Conservation (phyloP, 2,329 filamentous ascomycete genomes). For the Ambrosiella beaveri region DNA sequence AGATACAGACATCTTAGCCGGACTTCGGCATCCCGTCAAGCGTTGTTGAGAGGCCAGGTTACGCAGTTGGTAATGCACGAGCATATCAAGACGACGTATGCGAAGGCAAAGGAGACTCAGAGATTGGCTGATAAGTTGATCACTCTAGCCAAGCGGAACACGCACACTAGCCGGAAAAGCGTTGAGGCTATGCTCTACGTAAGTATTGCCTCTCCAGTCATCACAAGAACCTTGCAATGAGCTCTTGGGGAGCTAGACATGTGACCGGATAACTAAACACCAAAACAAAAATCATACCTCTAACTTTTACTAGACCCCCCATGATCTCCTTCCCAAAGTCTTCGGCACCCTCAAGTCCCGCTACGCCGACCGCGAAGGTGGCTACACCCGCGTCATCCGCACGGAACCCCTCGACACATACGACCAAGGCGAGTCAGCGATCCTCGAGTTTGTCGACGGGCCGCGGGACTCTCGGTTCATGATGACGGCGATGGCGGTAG, state of each 20-base stretch:
- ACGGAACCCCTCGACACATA: slow-evolving; percentile 70
- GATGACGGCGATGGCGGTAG: slow-evolving; percentile 75
- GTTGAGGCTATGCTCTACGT: slow-evolving; percentile 79
- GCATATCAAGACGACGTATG: slow-evolving; percentile 84
- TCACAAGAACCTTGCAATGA: not conserved
- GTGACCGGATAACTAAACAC: too few relatives aligned
- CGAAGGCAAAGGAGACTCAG: slow-evolving; percentile 95
- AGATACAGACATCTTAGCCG: slow-evolving; percentile 84
- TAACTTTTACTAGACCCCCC: slow-evolving; percentile 36
- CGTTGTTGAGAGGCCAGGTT: slow-evolving; percentile 86
- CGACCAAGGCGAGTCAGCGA: slow-evolving; percentile 77
- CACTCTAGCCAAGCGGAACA: slow-evolving; percentile 84
- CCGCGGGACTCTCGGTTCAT: slow-evolving; percentile 88
- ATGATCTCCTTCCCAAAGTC: slow-evolving; percentile 63
- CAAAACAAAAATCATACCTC: not conserved
- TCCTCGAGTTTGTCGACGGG: slow-evolving; percentile 89
- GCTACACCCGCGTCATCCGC: slow-evolving; percentile 86
- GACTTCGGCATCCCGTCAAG: slow-evolving; percentile 71
- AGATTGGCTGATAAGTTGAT: slow-evolving; percentile 85
- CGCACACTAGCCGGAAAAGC: slow-evolving; percentile 56
- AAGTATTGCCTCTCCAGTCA: slow-evolving; percentile 23
- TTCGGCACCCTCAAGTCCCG: slow-evolving; percentile 68
- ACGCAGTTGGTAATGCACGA: slow-evolving; percentile 89
- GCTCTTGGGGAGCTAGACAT: too few relatives aligned
- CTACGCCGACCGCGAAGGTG: slow-evolving; percentile 64